phyloP scores from a whole-genome alignment of 2,329 filamentous ascomycete genomes.

The Chaetomiaceae sp. region DNA sequence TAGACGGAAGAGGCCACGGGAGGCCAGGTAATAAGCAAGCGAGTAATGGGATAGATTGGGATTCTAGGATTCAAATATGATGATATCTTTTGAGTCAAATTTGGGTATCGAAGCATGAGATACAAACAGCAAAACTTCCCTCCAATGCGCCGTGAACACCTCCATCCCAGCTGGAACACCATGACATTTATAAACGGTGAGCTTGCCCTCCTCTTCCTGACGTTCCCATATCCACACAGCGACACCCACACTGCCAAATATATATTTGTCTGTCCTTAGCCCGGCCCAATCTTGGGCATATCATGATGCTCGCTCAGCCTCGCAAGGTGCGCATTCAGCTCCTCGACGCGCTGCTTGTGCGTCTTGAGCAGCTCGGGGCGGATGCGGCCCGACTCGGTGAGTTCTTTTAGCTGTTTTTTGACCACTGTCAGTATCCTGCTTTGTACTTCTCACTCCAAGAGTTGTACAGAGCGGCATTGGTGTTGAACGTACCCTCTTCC shows the following conservation, averaged over 20 bases:
- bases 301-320: slow-evolving; percentile 95
- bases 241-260: neutral
- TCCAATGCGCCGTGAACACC: neutral
- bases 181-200: too few species aligned
- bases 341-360: slow-evolving; percentile 94
- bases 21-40: neutral
- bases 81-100: neutral
- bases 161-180: neutral
- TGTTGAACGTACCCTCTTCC: slow-evolving; percentile 64
- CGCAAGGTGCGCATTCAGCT: slow-evolving; percentile 89
- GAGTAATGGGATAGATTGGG: neutral
- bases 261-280: slow-evolving; percentile 33
- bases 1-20: slow-evolving; percentile 1
- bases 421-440: neutral
- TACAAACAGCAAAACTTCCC: neutral
- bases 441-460: neutral
- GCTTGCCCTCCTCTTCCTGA: too few species aligned
- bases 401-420: slow-evolving; percentile 65
- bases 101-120: neutral
- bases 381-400: slow-evolving; percentile 56
- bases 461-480: neutral
- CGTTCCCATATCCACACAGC: too few species aligned
- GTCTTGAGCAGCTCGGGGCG: slow-evolving; percentile 83
- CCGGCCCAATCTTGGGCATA: slow-evolving; percentile 70
- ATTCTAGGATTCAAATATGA: neutral